phyloP scores from a whole-genome alignment of 805 yeast species.

The Tetrapisispora taiwanensis region DNA sequence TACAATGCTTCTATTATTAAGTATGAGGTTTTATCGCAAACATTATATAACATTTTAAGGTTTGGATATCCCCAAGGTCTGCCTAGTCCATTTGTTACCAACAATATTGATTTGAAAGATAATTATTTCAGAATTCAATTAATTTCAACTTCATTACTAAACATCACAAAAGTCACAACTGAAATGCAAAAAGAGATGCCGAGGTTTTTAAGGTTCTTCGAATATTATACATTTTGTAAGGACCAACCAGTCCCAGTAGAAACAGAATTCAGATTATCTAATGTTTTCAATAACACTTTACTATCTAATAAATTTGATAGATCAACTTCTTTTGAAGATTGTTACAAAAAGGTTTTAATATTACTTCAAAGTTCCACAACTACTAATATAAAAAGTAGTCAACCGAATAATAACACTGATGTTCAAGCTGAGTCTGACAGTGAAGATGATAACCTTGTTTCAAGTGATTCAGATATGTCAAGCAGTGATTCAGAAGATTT shows the following conservation, averaged over 20 bases:
- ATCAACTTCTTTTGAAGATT: slow-evolving; percentile 33
- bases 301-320: slow-evolving; percentile 25
- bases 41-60: slow-evolving; percentile 47
- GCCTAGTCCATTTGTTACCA: slow-evolving; percentile 37
- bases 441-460: not conserved
- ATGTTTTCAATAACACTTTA: slow-evolving; percentile 29
- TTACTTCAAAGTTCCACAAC: not conserved
- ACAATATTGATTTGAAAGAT: slow-evolving; percentile 49
- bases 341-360: slow-evolving; percentile 30
- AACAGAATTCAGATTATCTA: slow-evolving; percentile 41
- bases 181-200: slow-evolving; percentile 23
- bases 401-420: no score
- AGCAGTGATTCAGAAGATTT: slow-evolving; percentile 3
- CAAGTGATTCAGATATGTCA: not conserved
- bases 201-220: slow-evolving; percentile 48
- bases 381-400: slow-evolving; percentile 17
- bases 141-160: slow-evolving; percentile 35
- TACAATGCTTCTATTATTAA: slow-evolving; percentile 40
- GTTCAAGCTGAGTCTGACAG: not conserved
- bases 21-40: slow-evolving; percentile 37
- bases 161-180: slow-evolving; percentile 15
- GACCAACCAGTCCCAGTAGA: slow-evolving; percentile 54
- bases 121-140: slow-evolving; percentile 66
- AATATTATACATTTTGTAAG: slow-evolving; percentile 60
- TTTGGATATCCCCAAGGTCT: slow-evolving; percentile 55